These are phyloP conservation scores for Vaccinium macrocarpon DNA, from an alignment of 148 eudicot genomes.

Conservation along the genomic window DNA sequence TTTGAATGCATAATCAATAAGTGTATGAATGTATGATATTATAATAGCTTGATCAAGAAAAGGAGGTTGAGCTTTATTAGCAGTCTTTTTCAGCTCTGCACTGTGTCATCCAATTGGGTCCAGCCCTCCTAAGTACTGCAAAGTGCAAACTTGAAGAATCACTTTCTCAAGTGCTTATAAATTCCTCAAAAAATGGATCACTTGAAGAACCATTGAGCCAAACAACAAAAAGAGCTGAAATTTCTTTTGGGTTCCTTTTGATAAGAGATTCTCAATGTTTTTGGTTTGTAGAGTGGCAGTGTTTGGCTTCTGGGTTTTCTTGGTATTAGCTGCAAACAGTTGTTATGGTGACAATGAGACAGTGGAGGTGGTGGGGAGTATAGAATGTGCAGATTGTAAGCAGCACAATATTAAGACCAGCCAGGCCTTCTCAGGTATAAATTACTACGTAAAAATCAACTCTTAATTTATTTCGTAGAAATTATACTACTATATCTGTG, in stretches of 20 bases:
- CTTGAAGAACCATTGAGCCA: neutral
- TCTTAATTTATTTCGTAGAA: too few species aligned
- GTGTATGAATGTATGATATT: neutral
- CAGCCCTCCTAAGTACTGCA: too few species aligned
- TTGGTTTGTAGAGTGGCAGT: conserved; percentile 1
- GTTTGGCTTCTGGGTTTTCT: conserved; percentile 19
- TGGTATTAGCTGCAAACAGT: conserved; percentile 14
- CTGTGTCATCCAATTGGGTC: neutral
- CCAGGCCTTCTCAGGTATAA: conserved; percentile 28
- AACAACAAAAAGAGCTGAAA: neutral
- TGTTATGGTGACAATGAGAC: conserved; percentile 18
- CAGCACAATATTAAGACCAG: conserved; percentile 21
- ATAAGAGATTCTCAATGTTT: conserved; percentile 1
- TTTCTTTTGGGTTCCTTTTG: neutral
- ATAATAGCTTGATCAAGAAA: neutral
- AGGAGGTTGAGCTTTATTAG: conserved; percentile 13
- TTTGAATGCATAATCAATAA: conserved; percentile 7
- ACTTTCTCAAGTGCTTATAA: neutral
- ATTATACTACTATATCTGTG: too few species aligned
- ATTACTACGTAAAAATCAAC: too few species aligned
- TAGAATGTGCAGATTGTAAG: conserved; percentile 33
- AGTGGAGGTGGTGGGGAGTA: conserved; percentile 29
- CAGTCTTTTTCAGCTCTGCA: conserved; percentile 1
- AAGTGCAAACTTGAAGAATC: neutral
- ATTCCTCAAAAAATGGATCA: neutral